Conservation (phyloP, 345 rosid species). For the Citrus glauca region DNA sequence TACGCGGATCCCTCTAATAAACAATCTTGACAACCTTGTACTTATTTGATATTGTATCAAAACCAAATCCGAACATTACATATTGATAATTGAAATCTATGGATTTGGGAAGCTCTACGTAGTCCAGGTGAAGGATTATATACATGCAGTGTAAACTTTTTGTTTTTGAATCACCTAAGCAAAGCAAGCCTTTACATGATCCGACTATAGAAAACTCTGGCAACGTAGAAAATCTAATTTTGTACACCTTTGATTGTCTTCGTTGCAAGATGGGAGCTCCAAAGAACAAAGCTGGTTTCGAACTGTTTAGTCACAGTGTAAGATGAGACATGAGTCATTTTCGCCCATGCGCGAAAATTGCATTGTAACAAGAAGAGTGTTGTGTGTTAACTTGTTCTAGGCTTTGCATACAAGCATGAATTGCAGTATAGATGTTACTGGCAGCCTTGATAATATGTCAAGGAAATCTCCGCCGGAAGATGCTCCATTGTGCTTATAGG, state of each 20-base stretch:
- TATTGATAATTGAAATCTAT: conserved; percentile 25
- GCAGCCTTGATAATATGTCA: conserved; percentile 34
- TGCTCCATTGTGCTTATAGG: conserved; percentile 10
- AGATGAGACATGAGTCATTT: conserved; percentile 34
- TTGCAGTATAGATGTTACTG: conserved; percentile 31
- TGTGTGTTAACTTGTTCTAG: neutral
- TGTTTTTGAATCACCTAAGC: conserved; percentile 28
- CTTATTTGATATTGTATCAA: conserved; percentile 18
- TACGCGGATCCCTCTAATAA: neutral
- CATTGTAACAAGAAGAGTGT: conserved; percentile 21
- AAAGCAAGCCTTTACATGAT: conserved; percentile 42
- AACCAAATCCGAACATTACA: conserved; percentile 43
- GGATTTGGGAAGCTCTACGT: conserved; percentile 32
- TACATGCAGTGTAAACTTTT: conserved; percentile 12
- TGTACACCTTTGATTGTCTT: neutral
- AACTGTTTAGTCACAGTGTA: conserved; percentile 38
- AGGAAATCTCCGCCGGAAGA: conserved; percentile 30
- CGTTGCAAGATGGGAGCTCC: conserved; percentile 19
- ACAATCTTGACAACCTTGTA: conserved; percentile 42
- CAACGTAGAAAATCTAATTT: conserved; percentile 18
- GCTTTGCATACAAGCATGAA: conserved; percentile 37
- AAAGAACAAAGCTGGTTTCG: conserved; percentile 35
- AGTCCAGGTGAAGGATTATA: conserved; percentile 40
- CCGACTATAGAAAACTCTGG: conserved; percentile 41
- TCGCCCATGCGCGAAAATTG: conserved; percentile 5